Percentiles rank a stretch among this genome's conserved stretches.
Evolutionary conservation across 2,329 filamentous ascomycete species (phyloP).

Genomic region (Cladosporium cucumerinum): DNA sequence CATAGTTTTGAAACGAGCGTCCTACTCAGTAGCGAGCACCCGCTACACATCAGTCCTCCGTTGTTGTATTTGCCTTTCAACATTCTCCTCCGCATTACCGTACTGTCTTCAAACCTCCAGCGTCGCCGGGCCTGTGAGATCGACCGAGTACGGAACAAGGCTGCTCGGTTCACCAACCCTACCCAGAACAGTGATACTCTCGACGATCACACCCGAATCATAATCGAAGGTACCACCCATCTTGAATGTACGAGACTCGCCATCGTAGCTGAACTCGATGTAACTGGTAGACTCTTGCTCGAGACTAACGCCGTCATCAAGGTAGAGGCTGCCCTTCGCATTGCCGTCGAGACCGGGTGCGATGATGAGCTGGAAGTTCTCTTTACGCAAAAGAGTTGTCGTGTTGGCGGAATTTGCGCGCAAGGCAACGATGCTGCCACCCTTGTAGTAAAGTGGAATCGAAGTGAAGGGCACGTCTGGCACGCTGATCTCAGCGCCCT

Average conservation of each 20-base stretch:
- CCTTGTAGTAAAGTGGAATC: slow-evolving; percentile 67
- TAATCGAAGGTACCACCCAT: slow-evolving; percentile 56
- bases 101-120: background rate
- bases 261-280: slow-evolving; percentile 57
- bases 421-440: slow-evolving; percentile 62
- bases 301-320: slow-evolving; percentile 73
- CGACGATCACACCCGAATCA: slow-evolving; percentile 42
- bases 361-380: slow-evolving; percentile 69
- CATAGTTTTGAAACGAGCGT: background rate
- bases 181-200: slow-evolving; percentile 53
- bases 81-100: background rate
- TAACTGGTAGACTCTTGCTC: slow-evolving; percentile 56
- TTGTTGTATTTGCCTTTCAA: background rate
- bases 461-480: slow-evolving; percentile 46
- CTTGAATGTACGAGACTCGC: slow-evolving; percentile 48
- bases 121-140: slow-evolving; percentile 4
- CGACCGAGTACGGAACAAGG: background rate
- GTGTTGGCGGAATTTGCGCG: slow-evolving; percentile 57
- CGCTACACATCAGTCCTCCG: background rate
- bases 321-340: slow-evolving; percentile 66
- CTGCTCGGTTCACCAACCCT: slow-evolving; percentile 5
- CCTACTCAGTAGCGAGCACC: background rate
- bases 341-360: slow-evolving; percentile 60
- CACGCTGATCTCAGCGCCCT: slow-evolving; percentile 44
- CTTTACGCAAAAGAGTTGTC: slow-evolving; percentile 59